Conservation (phyloP, 177 flowering plant species). For the Vitis hybrid region DNA sequence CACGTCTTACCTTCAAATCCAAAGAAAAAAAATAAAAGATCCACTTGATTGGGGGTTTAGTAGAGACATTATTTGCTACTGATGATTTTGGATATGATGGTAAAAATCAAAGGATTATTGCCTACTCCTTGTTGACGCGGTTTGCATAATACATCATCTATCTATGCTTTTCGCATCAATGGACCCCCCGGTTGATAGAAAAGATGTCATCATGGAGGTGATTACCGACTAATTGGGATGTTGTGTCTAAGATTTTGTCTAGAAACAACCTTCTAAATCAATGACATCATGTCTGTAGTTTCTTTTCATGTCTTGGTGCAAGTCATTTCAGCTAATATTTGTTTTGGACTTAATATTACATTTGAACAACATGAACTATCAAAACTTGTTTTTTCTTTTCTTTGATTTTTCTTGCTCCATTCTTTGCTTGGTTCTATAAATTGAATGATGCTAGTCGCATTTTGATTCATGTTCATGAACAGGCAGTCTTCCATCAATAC, state of each 20-base stretch:
- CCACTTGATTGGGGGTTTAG: not conserved
- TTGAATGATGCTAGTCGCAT: no score
- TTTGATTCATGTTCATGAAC: no score
- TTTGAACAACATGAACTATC: not conserved
- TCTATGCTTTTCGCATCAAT: constrained; percentile 13
- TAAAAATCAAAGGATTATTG: not conserved
- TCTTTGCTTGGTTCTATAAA: not conserved
- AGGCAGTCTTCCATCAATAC: no score
- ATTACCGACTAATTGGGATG: constrained; percentile 11
- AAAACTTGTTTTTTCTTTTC: not conserved
- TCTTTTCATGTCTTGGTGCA: constrained; percentile 1
- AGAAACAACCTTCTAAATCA: constrained; percentile 23
- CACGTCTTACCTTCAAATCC: not conserved
- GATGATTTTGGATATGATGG: not conserved
- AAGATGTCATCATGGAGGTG: constrained; percentile 3
- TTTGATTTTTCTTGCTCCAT: not conserved
- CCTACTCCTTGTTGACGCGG: not conserved
- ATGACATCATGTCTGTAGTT: constrained; percentile 17
- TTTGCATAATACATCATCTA: no score
- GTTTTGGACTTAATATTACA: not conserved
- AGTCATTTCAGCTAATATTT: constrained; percentile 10
- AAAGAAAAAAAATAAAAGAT: not conserved
- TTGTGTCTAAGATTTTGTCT: not conserved
- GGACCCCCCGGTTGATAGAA: constrained; percentile 11
- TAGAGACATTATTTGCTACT: no score